These are phyloP conservation scores for Chytriomyces sp. DNA, from an alignment of 192 early-diverging fungal genomes.

Conservation along the genomic window DNA sequence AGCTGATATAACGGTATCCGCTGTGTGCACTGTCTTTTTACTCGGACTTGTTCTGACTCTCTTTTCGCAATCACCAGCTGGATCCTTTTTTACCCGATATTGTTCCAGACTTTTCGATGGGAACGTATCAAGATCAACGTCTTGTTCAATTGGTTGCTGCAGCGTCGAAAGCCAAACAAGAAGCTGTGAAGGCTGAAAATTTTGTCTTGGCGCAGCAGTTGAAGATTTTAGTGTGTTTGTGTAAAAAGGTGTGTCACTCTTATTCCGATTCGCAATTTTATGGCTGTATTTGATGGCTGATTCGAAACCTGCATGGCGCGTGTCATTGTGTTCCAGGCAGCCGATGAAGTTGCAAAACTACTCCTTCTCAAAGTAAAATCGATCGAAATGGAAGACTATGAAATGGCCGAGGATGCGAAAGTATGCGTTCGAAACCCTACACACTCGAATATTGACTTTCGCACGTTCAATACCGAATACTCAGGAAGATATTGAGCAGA, in stretches of 20 bases:
- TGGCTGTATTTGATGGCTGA: too few species aligned
- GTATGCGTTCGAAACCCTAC: constrained; percentile 35
- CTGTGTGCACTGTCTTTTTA: background rate
- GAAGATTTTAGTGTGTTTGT: background rate
- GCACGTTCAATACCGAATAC: background rate
- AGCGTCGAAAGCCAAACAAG: constrained; percentile 59
- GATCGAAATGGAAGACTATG: constrained; percentile 75
- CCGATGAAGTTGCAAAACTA: constrained; percentile 56
- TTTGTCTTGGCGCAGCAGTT: constrained; percentile 62
- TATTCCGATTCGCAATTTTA: too few species aligned
- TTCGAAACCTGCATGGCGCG: background rate
- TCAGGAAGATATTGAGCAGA: constrained; percentile 39
- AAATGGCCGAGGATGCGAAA: constrained; percentile 75
- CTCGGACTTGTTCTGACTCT: background rate
- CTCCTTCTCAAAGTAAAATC: constrained; percentile 63
- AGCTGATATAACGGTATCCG: constrained; percentile 35
- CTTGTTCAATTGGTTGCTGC: constrained; percentile 46
- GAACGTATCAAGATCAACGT: constrained; percentile 43
- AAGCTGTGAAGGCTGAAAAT: constrained; percentile 57
- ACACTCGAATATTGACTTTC: background rate
- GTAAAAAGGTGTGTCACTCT: too few species aligned
- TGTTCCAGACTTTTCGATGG: constrained; percentile 27
- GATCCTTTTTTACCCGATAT: background rate
- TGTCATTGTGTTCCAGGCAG: constrained; percentile 35
- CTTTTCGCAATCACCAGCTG: background rate